Evolutionary conservation across 202 grass and related monocot genomes (phyloP), one percentile per base, ranked within the genome.

Genomic region (Setaria viridis): DNA sequence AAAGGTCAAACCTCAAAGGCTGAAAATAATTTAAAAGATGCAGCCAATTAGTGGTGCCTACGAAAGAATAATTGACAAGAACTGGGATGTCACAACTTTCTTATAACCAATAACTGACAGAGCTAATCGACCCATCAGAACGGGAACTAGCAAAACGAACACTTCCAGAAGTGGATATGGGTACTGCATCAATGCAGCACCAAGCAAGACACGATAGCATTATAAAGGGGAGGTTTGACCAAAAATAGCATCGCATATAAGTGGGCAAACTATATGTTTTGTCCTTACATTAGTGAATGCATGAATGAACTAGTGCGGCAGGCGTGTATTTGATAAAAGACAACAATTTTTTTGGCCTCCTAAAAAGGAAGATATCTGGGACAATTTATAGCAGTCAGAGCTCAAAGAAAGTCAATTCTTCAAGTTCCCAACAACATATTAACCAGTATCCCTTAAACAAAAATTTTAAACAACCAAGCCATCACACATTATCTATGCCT

Each of bases 231-330:
- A 25, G 53, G 1, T 2, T 51, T 1, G 47, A 33, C 65, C 6
- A 20, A 78, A 72, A 88, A 46, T 46, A 85, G 13, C 19, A 83
- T 11, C 42, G 29, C 16, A 82, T 78, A 49, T 57, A 78, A 14
- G 21, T 69, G 21, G 21, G 67, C 29, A 50, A 85, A 72, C 8
- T 54, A 46, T 33, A 3, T 67, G 39, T 41, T 53, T 20, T 19
- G 30, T 37, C 39, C 16, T 62, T 77, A 70, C 49, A 68, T 68
- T 67, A 69, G 11, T 1, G 42, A 3, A 47, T 51, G 25, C 13
- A 54, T 2, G 9, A 72, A 25, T 25, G 25, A 25, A 25, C 25
- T 25, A 25, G 25, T 25, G 25, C 25, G 25, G 25, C 25, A 25
- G 25, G 25, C 25, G 25, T 25, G 25, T 25, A 25, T 25, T 25